Base-by-base conservation (phyloP, 352 stramenopile species). In the Plasmopara halstedii region DNA sequence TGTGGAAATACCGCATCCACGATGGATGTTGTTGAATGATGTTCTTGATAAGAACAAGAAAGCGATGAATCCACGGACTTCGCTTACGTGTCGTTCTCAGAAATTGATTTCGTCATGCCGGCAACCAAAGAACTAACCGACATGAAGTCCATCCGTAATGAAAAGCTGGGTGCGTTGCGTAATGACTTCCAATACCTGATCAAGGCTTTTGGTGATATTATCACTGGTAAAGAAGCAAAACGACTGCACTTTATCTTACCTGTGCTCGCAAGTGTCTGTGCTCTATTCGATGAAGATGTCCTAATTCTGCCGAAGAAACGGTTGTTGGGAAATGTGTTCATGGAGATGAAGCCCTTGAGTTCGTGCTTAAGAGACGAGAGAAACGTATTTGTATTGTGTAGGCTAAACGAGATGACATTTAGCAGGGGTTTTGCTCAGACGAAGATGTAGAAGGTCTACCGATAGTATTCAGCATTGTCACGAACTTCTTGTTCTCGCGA, bases 241-340 rank as follows among this genome's bases (percentile, higher is more conserved):
- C 44, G 45, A 49, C 34, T 59, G 18, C 52, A 66, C 57, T 53
- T 56, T 22, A 53, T 65, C 31, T 45, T 46, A 1, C 50, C 56
- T 3, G 42, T 61, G 34, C 50, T 65, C 33, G 51, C 52, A 27
- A 50, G 42, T 46, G 52, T 62, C 17, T 62, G 51, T 54, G 46
- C 33, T 18, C 42, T 57, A 18, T 55, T 52, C 20, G 34, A 65
- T 41, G 50, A 46, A 53, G 57, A 50, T 13, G 37, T 55, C 22
- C 51, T 29, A 26, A 57, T 66, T 34, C 29, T 59, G 9, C 45
- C 33, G 57, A 55, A 45, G 46, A 61, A 44, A 61, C 11, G 0
- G 36, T 54, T 47, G 46, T 57, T n/a, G 36, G 25, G 3, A 4
- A 29, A 29, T 10, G 3, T 29, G 2, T 4, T 29, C 11, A 29